Conservation (phyloP, 495 filamentous ascomycete genomes). For the Xanthoparmelia taractica region DNA sequence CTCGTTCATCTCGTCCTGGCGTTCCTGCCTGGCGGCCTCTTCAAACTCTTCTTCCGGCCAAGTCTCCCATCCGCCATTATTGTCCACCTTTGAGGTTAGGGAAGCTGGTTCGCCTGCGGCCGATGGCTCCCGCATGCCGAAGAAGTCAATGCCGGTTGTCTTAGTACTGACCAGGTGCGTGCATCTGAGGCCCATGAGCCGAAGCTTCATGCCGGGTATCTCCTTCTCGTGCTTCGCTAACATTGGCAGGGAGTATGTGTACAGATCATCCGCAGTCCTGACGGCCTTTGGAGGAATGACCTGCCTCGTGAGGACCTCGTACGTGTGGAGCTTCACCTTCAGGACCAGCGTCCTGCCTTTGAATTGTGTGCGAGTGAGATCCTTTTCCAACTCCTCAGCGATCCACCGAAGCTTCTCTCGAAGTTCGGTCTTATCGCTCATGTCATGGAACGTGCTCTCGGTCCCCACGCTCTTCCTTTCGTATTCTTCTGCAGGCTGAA, state of each 20-base stretch:
- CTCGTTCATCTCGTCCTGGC: slow-evolving; percentile 57
- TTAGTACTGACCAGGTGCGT: slow-evolving; percentile 81
- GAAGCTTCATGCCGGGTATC: slow-evolving; percentile 68
- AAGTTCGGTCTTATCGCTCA: slow-evolving; percentile 58
- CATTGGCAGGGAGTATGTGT: slow-evolving; percentile 74
- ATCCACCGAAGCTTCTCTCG: slow-evolving; percentile 68
- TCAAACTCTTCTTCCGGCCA: slow-evolving; percentile 66
- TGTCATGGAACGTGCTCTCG: slow-evolving; percentile 83
- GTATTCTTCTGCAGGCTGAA: slow-evolving; percentile 82
- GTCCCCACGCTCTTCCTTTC: slow-evolving; percentile 93
- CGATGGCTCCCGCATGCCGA: slow-evolving; percentile 43
- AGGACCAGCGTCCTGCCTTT: slow-evolving; percentile 84
- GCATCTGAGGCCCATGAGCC: slow-evolving; percentile 82
- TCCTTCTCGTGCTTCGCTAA: slow-evolving; percentile 79
- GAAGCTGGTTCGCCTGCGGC: background rate
- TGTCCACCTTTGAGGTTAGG: slow-evolving; percentile 8
- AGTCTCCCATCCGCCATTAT: slow-evolving; percentile 52
- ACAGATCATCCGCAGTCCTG: slow-evolving; percentile 69
- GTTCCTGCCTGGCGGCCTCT: slow-evolving; percentile 53
- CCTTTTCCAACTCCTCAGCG: slow-evolving; percentile 83
- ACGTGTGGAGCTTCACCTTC: slow-evolving; percentile 92
- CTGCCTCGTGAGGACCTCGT: slow-evolving; percentile 83
- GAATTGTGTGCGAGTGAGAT: slow-evolving; percentile 68
- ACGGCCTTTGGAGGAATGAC: slow-evolving; percentile 65
- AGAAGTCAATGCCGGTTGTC: slow-evolving; percentile 71